Evolutionary conservation across 75 land plant genomes (phyloP).

Genomic region (Cunninghamia lanceolata): DNA sequence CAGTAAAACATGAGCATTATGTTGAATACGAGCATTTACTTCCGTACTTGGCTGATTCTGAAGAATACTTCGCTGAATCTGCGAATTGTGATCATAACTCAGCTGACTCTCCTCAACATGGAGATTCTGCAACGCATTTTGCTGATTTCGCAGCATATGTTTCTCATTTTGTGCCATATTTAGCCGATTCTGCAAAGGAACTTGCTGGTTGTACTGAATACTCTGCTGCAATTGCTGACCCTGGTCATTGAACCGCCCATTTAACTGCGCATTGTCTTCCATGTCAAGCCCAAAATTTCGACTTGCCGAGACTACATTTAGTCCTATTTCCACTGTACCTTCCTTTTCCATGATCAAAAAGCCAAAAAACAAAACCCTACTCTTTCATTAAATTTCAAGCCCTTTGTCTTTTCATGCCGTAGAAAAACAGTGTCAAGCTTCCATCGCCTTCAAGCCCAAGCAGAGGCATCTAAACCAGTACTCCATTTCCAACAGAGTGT

Average conservation of each 20-base stretch:
- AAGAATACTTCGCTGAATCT: constrained; percentile 4
- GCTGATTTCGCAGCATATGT: neutral
- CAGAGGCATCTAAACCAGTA: neutral
- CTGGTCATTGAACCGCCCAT: neutral
- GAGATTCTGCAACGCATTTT: neutral
- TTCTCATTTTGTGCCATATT: neutral
- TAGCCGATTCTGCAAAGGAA: neutral
- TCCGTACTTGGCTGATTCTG: neutral
- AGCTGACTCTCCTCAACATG: neutral
- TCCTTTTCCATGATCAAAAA: constrained; percentile 1
- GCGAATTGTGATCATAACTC: neutral
- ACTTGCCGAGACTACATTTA: constrained; percentile 8
- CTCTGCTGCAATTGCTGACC: neutral
- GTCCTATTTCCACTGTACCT: neutral
- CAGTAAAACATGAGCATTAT: neutral
- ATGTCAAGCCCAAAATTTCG: neutral
- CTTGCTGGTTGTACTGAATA: neutral
- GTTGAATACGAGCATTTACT: neutral
- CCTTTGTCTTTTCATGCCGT: neutral
- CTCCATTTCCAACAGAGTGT: neutral
- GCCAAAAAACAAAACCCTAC: neutral
- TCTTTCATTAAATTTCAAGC: neutral
- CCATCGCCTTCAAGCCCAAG: neutral
- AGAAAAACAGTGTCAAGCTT: neutral
- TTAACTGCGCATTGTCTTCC: neutral